Evolutionary conservation across 768 basidiomycete species (phyloP).

Genomic region (Auricularia auricula-judae): DNA sequence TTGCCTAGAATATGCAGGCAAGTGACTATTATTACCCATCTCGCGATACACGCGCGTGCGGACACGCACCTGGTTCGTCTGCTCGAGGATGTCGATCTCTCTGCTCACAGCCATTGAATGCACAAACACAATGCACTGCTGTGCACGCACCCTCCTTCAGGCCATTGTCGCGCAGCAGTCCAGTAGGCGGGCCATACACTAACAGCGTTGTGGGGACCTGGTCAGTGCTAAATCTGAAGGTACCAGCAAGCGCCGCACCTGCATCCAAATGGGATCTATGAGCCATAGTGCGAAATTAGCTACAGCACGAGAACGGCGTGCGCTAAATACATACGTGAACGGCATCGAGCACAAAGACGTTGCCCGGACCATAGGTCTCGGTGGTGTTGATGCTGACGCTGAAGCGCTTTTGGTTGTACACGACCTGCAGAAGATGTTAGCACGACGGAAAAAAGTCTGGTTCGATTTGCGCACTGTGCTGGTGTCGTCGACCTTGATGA

Average conservation of each 20-base stretch:
- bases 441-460: too few species aligned
- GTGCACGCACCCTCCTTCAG: neutral
- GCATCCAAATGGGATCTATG: neutral
- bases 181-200: neutral
- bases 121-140: neutral
- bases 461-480: constrained; percentile 2
- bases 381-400: neutral
- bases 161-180: neutral
- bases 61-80: neutral
- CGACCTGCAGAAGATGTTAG: neutral
- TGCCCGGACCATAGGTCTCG: neutral
- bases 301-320: neutral
- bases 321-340: neutral
- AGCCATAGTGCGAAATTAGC: neutral
- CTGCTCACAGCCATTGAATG: neutral
- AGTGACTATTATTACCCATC: neutral
- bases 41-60: neutral
- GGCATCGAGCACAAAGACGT: neutral
- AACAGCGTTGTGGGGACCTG: neutral
- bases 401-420: neutral
- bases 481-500: constrained; percentile 16
- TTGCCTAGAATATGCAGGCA: neutral
- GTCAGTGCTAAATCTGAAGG: neutral
- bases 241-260: neutral
- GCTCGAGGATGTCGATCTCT: constrained; percentile 4